These are phyloP conservation scores for Coniochaeta prunicola DNA, from an alignment of 2,329 filamentous ascomycete species.

Conservation along the genomic window DNA sequence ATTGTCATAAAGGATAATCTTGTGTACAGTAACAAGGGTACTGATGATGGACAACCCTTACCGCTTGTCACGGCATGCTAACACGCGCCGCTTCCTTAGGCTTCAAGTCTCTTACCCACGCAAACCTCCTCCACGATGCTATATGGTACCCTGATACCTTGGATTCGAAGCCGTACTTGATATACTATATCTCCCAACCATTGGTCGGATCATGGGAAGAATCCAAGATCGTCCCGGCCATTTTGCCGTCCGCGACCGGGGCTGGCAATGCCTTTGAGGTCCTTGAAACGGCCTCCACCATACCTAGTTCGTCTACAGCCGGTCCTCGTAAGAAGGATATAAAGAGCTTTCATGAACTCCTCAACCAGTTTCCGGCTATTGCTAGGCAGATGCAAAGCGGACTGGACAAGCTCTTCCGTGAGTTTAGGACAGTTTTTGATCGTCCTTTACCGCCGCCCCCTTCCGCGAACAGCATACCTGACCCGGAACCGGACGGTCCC, in stretches of 20 bases:
- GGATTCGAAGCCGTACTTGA: slow-evolving; percentile 87
- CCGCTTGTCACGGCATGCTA: not conserved
- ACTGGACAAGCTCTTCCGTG: slow-evolving; percentile 79
- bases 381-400: slow-evolving; percentile 93
- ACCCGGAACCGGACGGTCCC: slow-evolving; percentile 50
- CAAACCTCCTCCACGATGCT: slow-evolving; percentile 74
- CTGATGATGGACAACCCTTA: not conserved
- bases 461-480: slow-evolving; percentile 50
- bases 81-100: slow-evolving; percentile 40
- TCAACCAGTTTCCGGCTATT: slow-evolving; percentile 92
- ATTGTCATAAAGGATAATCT: slow-evolving; percentile 91
- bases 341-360: slow-evolving; percentile 79
- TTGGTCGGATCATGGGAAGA: slow-evolving; percentile 79
- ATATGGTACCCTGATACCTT: slow-evolving; percentile 86
- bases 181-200: slow-evolving; percentile 92
- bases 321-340: slow-evolving; percentile 78
- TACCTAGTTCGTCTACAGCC: slow-evolving; percentile 34
- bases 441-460: slow-evolving; percentile 74
- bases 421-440: slow-evolving; percentile 81
- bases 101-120: slow-evolving; percentile 87
- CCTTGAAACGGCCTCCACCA: slow-evolving; percentile 6
- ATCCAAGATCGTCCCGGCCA: slow-evolving; percentile 61
- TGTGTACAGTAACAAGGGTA: slow-evolving; percentile 95
- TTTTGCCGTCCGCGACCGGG: slow-evolving; percentile 30
- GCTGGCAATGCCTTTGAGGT: not conserved